These are phyloP conservation scores for Halophytophthora polymorphica DNA, from an alignment of 352 stramenopile genomes.

Conservation along the genomic window DNA sequence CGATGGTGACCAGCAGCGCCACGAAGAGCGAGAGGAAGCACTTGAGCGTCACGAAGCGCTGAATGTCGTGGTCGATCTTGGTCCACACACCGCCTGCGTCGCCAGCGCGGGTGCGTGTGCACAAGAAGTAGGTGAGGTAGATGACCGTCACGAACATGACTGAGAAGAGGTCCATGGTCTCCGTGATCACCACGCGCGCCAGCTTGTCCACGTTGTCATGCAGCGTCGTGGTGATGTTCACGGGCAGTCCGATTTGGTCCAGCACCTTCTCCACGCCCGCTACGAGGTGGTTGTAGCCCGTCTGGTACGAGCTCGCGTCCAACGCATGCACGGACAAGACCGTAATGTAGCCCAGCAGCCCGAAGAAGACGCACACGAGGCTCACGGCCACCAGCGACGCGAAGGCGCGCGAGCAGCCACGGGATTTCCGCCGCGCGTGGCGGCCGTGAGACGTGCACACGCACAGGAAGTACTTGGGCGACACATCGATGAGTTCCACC, in stretches of 20 bases:
- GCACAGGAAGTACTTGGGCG: conserved; percentile 83
- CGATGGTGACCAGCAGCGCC: conserved; percentile 82
- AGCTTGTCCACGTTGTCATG: conserved; percentile 90
- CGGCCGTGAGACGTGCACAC: conserved; percentile 78
- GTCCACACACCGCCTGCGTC: conserved; percentile 85
- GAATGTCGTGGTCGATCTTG: conserved; percentile 88
- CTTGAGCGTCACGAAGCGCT: conserved; percentile 87
- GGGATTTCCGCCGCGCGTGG: conserved; percentile 68
- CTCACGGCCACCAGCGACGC: conserved; percentile 79
- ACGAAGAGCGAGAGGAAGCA: conserved; percentile 88
- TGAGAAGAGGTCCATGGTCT: conserved; percentile 89
- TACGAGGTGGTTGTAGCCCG: conserved; percentile 75
- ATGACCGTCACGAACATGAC: conserved; percentile 89
- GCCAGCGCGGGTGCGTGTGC: conserved; percentile 77
- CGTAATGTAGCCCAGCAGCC: conserved; percentile 83
- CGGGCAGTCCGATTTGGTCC: conserved; percentile 69
- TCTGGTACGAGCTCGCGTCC: conserved; percentile 79
- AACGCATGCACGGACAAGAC: conserved; percentile 84
- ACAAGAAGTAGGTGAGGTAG: conserved; percentile 88
- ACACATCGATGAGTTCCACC: conserved; percentile 87
- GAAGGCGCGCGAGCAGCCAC: conserved; percentile 80
- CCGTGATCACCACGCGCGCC: conserved; percentile 75
- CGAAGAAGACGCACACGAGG: conserved; percentile 86
- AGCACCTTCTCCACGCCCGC: conserved; percentile 61
- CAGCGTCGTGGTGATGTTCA: conserved; percentile 88